Base-by-base conservation (phyloP, 2,329 filamentous ascomycete species). In the Fonsecaea multimorphosa region DNA sequence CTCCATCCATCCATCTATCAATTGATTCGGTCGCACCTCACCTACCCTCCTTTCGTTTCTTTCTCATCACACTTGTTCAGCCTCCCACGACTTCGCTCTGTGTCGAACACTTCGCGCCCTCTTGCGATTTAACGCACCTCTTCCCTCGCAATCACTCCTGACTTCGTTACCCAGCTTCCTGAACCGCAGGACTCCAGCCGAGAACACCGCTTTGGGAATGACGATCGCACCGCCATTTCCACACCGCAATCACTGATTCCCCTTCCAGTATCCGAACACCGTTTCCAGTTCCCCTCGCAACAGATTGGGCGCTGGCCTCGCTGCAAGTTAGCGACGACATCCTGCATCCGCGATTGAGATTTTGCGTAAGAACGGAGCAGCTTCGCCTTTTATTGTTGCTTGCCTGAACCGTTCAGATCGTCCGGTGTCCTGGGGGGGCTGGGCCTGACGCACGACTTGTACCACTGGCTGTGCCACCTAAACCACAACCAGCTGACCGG, bases 221-320 rank as follows among this genome's bases (percentile, higher is more conserved):
- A 51, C 53, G 52, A 65, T 56, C 54, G 29, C 52, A 61, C 44
- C 63, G 31, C 63, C 58, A 32, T 27, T 38, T 34, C 38, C 24
- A 57, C 53, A 34, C 60, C 34, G 60, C 38, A 29, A 19, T 40
- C 53, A 6, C 56, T 65, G 52, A 65, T 27, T 40, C 53, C 40
- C 24, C 12, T 36, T 36, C 31, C 63, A 29, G 19, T 19, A 57
- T 24, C 49, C 31, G 14, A 27, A 59, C n/a, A 57, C 31, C 46
- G 58, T 61, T 51, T n/a, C 12, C 57, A 53, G 53, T 40, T 58
- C 36, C 31, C 52, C 32, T 38, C 52, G 32, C 38, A 6, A 27
- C 56, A 19, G 19, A 44, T 32, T 31, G n/a, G 34, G 24, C 36
- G 24, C 32, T 31, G n/a, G 8, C 34, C 36, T 19, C 40, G 24